Evolutionary conservation across 2,329 filamentous ascomycete genomes (phyloP), one percentile per base, ranked within the genome.

Genomic region (Cadophora luteo-olivacea): DNA sequence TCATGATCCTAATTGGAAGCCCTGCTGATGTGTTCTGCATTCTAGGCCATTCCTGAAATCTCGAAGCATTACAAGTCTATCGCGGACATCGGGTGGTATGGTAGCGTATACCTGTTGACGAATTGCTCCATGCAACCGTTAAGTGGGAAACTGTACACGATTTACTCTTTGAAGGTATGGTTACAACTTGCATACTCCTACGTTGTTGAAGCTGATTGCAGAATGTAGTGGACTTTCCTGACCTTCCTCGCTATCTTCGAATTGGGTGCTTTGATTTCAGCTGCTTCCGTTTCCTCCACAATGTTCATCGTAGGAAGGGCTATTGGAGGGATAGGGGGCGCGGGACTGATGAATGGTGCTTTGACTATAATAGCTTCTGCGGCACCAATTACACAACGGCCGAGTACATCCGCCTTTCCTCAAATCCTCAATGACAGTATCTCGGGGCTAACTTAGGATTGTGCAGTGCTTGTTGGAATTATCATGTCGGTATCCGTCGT

Each of bases 251-350:
- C 77, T 41, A 69, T 87, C 48, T 89, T 89, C 69, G 85, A 88
- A 72, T 29, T 87, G 0, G 87, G 87, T 3, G 86, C 84, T 0
- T 72, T 85, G 4, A 76, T 89, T 24, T 88, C 86, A 65, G 87
- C 78, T 67, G 72, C 81, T 67, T 83, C 86, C 0, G 78, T 74
- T 0, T 84, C 80, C n/a, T 85, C 84, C 0, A 70, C 75, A 0
- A 85, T 85, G 79, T 82, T 89, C 63, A 88, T 89, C 66, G 74
- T 84, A 12, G 86, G 86, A 1, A 81, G 86, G 2, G 84, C 84
- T 1, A 76, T 89, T 2, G 84, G 86, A 0, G 87, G 86, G 0
- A 69, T 84, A 0, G 87, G 87, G 1, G 80, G 80, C 1, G 81
- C 85, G 0, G 87, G 83, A 0, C 71, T 89, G 1, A 79, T 82